Evolutionary conservation across 257 asterid species (phyloP).

Genomic region (Penstemon newberryi): DNA sequence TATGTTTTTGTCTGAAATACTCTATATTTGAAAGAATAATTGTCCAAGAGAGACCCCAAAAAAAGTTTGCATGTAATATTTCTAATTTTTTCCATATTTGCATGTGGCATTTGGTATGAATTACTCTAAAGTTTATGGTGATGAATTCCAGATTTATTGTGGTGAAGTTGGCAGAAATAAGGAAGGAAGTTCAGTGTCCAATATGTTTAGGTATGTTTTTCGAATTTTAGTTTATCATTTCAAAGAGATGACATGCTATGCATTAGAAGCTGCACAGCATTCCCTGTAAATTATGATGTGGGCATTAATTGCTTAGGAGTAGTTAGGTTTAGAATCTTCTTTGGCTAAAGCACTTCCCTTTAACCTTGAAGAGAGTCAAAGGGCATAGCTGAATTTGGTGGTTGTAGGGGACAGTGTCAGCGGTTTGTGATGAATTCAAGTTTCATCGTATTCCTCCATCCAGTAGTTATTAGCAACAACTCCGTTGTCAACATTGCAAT

Average conservation of each 20-base stretch:
- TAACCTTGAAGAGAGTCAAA: not conserved
- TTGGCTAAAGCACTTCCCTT: not conserved
- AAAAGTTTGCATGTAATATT: slow-evolving; percentile 13
- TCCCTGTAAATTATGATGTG: not conserved
- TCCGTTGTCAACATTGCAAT: not conserved
- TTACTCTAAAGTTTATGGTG: slow-evolving; percentile 28
- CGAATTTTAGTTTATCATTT: slow-evolving; percentile 22
- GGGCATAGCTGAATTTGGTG: not conserved
- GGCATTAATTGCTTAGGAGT: too few species aligned
- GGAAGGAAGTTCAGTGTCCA: slow-evolving; percentile 99
- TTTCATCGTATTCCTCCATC: not conserved
- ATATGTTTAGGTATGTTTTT: slow-evolving; percentile 78
- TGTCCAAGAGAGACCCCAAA: slow-evolving; percentile 3
- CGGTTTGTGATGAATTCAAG: not conserved
- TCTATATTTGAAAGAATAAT: slow-evolving; percentile 5
- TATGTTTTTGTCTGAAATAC: not conserved
- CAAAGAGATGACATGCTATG: slow-evolving; percentile 4
- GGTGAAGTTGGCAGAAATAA: slow-evolving; percentile 82
- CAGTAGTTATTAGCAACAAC: not conserved
- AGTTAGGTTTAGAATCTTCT: too few species aligned
- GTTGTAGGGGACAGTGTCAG: not conserved
- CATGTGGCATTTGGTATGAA: slow-evolving; percentile 7
- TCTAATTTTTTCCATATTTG: slow-evolving; percentile 13
- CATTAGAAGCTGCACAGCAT: not conserved
- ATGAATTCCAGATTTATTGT: slow-evolving; percentile 53